Evolutionary conservation across 2,329 filamentous ascomycete species (phyloP).

Genomic region (Hypoxylon sp.): DNA sequence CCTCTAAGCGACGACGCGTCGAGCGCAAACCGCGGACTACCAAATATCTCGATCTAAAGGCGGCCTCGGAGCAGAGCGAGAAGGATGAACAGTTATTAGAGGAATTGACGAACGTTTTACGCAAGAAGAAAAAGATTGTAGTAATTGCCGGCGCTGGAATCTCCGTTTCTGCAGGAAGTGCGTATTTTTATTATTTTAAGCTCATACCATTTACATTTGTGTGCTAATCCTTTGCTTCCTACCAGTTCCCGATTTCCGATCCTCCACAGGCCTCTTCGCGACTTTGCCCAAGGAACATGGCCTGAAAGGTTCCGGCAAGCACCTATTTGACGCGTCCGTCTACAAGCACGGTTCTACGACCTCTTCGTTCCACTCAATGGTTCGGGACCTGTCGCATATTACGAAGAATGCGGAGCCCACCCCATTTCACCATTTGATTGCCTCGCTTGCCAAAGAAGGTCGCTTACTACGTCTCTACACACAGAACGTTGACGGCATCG

Average conservation of each 20-base stretch:
- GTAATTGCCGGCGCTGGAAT: constrained; percentile 97
- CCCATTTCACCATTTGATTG: constrained; percentile 92
- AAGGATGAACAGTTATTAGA: constrained; percentile 73
- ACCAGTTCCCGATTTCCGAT: constrained; percentile 93
- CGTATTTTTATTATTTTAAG: constrained; percentile 36
- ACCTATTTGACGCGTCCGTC: constrained; percentile 96
- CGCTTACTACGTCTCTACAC: constrained; percentile 92
- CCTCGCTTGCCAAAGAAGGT: constrained; percentile 88
- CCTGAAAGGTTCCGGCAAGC: constrained; percentile 92
- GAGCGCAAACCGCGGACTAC: constrained; percentile 77
- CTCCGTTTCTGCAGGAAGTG: constrained; percentile 90
- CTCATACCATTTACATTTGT: constrained; percentile 27
- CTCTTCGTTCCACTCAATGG: constrained; percentile 95
- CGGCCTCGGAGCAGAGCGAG: constrained; percentile 64
- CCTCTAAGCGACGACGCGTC: constrained; percentile 82
- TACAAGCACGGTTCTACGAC: constrained; percentile 94
- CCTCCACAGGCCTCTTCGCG: constrained; percentile 88
- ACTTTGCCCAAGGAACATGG: constrained; percentile 89
- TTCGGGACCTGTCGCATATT: constrained; percentile 86
- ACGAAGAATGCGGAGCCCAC: constrained; percentile 85
- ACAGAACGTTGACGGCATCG: constrained; percentile 97
- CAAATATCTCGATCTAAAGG: constrained; percentile 81
- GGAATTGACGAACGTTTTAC: constrained; percentile 79
- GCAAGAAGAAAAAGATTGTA: constrained; percentile 95
- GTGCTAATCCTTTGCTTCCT: constrained; percentile 38